Evolutionary conservation across 2,329 filamentous ascomycete genomes (phyloP), one percentile per base, ranked within the genome.

Genomic region (Fusarium multiceps): DNA sequence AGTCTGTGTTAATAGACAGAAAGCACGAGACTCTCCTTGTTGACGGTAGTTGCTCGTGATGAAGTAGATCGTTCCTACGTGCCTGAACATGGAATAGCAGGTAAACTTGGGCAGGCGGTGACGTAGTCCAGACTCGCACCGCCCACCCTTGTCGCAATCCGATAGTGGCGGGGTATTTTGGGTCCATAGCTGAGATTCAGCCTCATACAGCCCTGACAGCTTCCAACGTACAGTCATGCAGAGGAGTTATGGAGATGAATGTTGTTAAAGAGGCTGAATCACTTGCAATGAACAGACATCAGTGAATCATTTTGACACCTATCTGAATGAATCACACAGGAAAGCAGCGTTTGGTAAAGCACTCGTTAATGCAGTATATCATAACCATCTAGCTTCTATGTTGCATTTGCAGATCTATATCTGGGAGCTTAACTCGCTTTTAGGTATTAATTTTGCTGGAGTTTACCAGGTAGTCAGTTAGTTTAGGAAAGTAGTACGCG

Each of bases 401-500:
- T 30, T 25, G 32, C 40, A 30, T 23, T 10, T 32, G 23, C 49
- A 32, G 16, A 48, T 59, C 7, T 53, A 43, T 42, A 20, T 37
- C 28, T 43, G 40, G 18, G 6, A 37, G 18, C 34, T 37, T 37
- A 37, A 37, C 34, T 40, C 25, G 20, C 27, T 18, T 27, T 20
- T 27, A 7, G 18, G 25, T 40, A 23, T 45, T 14, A 47, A 21
- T 51, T 27, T 34, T 25, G 30, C 41, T 55, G 25, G 37, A 48
- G 41, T 30, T 45, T 66, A 16, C 45, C 56, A 30, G 18, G 20
- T 37, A 37, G 34, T 11, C 11, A 37, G 18, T 12, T 37, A 21
- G 10, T 46, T 56, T 79, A 88, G 16, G 86, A 88, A 13, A 90
- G 75, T 47, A 90, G 73, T 32, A 90, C 87, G 25, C 86, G 82